These are phyloP conservation scores for Cadophora gregata DNA, from an alignment of 2,329 filamentous ascomycete genomes.

Conservation along the genomic window DNA sequence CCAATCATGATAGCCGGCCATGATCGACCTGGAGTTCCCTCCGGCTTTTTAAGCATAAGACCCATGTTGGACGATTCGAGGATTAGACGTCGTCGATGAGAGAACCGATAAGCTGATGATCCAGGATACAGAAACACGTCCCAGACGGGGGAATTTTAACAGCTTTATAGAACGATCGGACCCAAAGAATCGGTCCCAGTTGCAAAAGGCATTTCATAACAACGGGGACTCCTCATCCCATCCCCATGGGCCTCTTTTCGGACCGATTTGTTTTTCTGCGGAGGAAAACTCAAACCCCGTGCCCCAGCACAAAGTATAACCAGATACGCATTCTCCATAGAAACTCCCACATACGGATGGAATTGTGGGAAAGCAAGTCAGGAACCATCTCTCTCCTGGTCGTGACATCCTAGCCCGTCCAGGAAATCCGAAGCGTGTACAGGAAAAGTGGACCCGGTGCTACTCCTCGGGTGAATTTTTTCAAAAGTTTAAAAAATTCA, in stretches of 20 bases:
- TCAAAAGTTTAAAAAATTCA: background rate
- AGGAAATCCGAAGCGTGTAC: background rate
- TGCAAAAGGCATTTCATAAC: background rate
- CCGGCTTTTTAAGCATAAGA: constrained; percentile 59
- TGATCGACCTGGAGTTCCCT: constrained; percentile 75
- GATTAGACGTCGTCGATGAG: background rate
- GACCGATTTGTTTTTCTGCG: constrained; percentile 4
- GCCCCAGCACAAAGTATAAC: background rate
- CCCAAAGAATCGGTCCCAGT: background rate
- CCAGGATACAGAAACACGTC: background rate
- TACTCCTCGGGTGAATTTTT: constrained; percentile 10
- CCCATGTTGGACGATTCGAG: constrained; percentile 35
- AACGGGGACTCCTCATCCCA: constrained; percentile 13
- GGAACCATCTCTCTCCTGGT: background rate
- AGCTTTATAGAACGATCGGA: background rate
- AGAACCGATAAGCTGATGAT: background rate
- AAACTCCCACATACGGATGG: background rate
- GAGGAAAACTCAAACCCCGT: background rate
- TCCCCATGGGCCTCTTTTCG: constrained; percentile 1
- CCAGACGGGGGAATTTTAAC: background rate
- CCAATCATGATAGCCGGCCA: constrained; percentile 69
- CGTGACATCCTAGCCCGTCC: background rate
- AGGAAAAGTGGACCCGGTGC: constrained; percentile 5
- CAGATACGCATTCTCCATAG: background rate
- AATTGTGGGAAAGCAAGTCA: background rate